These are phyloP conservation scores for Ophiostoma sp. DNA, from an alignment of 2,329 filamentous ascomycete genomes.

Conservation along the genomic window DNA sequence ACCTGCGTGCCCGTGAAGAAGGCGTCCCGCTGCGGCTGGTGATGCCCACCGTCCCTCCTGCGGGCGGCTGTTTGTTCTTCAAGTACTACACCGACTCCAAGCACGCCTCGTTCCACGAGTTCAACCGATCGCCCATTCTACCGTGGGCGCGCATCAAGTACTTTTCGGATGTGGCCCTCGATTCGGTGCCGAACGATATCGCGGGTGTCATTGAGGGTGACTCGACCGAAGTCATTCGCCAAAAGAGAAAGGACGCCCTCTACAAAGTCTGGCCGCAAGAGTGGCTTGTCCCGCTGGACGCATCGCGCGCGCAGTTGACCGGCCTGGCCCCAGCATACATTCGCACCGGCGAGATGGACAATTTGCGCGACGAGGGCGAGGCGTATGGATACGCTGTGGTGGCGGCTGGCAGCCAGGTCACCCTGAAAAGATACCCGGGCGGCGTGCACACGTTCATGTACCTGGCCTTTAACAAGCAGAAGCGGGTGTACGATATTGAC, in stretches of 20 bases:
- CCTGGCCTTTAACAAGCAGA: constrained; percentile 15
- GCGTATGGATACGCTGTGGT: constrained; percentile 26
- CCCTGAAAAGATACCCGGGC: constrained; percentile 27
- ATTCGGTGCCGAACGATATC: constrained; percentile 48
- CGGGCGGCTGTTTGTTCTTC: constrained; percentile 35
- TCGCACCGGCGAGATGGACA: constrained; percentile 27
- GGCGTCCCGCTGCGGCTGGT: constrained; percentile 40
- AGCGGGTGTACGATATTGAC: constrained; percentile 26
- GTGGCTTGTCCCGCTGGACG: constrained; percentile 42
- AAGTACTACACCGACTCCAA: constrained; percentile 40
- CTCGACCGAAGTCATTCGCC: background rate
- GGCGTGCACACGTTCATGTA: constrained; percentile 27
- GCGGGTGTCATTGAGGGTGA: constrained; percentile 34
- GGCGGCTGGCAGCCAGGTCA: constrained; percentile 21
- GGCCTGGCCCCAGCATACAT: constrained; percentile 42
- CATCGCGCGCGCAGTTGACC: constrained; percentile 42
- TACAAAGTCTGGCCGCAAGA: background rate
- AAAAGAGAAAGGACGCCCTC: background rate
- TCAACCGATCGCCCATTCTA: constrained; percentile 43
- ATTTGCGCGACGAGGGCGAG: constrained; percentile 30
- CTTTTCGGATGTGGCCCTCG: constrained; percentile 41
- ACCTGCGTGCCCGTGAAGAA: constrained; percentile 42
- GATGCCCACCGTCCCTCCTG: constrained; percentile 39
- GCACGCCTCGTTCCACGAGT: constrained; percentile 24
- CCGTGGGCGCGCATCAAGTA: constrained; percentile 44